phyloP scores from a whole-genome alignment of 1,284 basidiomycete species.

The Gomphus sp. region DNA sequence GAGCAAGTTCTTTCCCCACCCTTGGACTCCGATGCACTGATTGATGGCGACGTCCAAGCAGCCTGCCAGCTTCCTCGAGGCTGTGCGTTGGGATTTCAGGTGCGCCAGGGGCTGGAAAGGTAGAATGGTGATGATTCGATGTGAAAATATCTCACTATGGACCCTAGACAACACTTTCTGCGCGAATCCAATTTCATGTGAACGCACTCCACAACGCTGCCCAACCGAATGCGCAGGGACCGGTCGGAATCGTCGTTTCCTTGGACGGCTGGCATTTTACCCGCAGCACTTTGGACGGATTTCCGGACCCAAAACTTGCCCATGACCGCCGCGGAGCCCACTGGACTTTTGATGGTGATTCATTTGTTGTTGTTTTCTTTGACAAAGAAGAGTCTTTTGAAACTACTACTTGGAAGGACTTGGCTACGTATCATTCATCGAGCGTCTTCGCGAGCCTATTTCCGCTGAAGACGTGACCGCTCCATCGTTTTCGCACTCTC shows the following conservation, averaged over 20 bases:
- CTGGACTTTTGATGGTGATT: conserved; percentile 58
- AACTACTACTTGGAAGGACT: conserved; percentile 13
- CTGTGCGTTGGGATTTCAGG: conserved; percentile 11
- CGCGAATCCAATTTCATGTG: conserved; percentile 6
- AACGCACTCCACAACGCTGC: conserved; percentile 1
- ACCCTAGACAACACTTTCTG: conserved; percentile 7
- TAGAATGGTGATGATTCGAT: background rate
- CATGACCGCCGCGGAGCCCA: conserved; percentile 63
- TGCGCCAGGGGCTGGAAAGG: conserved; percentile 9
- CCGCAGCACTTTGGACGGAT: conserved; percentile 53
- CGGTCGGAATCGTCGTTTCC: conserved; percentile 49
- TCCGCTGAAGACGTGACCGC: conserved; percentile 34
- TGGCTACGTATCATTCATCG: conserved; percentile 59
- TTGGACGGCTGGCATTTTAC: conserved; percentile 84
- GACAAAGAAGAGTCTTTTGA: conserved; percentile 28
- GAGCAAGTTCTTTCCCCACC: conserved; percentile 6
- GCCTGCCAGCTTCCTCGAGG: conserved; percentile 1
- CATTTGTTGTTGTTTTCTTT: background rate
- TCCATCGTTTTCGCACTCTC: conserved; percentile 67
- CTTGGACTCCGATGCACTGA: background rate
- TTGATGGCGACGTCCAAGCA: conserved; percentile 6
- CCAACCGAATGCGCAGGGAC: background rate
- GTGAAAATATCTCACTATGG: background rate
- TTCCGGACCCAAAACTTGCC: conserved; percentile 65
- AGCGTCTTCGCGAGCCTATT: conserved; percentile 36